Base-by-base conservation (phyloP, 2,329 filamentous ascomycete genomes). In the Periglandula ipomoeae region DNA sequence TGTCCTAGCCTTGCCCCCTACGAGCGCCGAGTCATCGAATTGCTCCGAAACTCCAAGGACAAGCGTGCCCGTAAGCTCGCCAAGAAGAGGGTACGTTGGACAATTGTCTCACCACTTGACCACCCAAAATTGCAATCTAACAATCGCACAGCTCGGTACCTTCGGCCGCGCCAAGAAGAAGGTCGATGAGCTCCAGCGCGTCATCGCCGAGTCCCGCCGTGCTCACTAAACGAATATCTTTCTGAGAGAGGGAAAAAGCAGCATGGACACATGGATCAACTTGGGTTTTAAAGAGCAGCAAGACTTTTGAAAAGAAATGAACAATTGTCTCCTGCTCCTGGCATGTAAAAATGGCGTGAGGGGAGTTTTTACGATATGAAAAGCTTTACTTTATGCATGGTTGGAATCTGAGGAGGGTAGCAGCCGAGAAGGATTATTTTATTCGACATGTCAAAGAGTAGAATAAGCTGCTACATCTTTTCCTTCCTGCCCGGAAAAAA, bases 141-240 rank as follows among this genome's bases (percentile, higher is more conserved):
- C 65, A 53, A 65, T 58, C 50, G 26, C 30, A 23, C 58, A 93
- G 86, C 90, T 98, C 79, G 93, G 93, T 72, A 97, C 93, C 65
- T 97, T 97, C 75, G 87, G 88, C 69, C 91, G 93, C 74, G 91
- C 91, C 69, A 98, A 98, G 91, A 85, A 82, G 72, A 98, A 98
- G 91, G 93, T 98, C 63, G 93, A 98, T 72, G 91, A 97, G 79
- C 89, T 98, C 78, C 88, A 89, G 78, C 84, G 88, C 67, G 87
- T 98, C 74, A 98, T 98, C 70, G 89, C 91, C 67, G 93, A 97
- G 80, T 85, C 90, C 70, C 90, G 91, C 75, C 73, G 77, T 64
- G 68, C 71, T 61, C 78, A 81, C 73, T 81, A 80, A 80, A 69
- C 55, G 44, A 35, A 26, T 9, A 15, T 1, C 1, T n/a, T 9